Conservation (phyloP, 768 basidiomycete species). For the Hericium coralloides region DNA sequence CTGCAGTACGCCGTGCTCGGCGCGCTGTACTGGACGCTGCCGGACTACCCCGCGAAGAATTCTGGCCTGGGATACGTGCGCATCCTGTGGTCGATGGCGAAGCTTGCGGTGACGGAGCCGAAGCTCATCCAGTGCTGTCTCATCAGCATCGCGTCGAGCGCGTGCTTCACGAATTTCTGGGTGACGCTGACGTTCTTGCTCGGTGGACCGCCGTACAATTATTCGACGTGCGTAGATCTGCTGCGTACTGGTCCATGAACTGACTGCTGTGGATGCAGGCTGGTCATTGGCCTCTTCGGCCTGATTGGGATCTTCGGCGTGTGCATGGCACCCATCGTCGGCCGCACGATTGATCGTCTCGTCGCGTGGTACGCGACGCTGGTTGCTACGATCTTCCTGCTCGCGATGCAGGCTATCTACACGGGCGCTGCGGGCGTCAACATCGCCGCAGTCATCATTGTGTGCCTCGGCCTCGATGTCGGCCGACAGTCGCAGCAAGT, state of each 20-base stretch:
- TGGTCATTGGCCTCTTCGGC: slow-evolving; percentile 34
- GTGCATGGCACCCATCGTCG: slow-evolving; percentile 7
- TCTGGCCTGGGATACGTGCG: slow-evolving; percentile 20
- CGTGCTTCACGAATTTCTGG: slow-evolving; percentile 41
- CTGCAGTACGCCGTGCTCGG: slow-evolving; percentile 6
- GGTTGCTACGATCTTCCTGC: slow-evolving; percentile 18
- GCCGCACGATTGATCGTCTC: slow-evolving; percentile 17
- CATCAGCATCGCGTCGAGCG: slow-evolving; percentile 49
- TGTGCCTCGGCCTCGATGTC: slow-evolving; percentile 25
- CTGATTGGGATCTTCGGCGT: slow-evolving; percentile 32
- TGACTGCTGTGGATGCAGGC: slow-evolving; percentile 9
- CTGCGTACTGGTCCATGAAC: background rate
- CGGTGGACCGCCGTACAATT: slow-evolving; percentile 65
- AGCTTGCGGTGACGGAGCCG: slow-evolving; percentile 70
- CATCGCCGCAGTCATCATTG: slow-evolving; percentile 27
- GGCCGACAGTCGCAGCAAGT: slow-evolving; percentile 30
- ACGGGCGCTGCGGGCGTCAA: slow-evolving; percentile 23
- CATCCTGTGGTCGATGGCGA: slow-evolving; percentile 70
- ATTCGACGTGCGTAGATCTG: slow-evolving; percentile 45
- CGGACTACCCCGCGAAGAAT: slow-evolving; percentile 10
- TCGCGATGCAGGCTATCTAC: slow-evolving; percentile 20
- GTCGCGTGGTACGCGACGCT: slow-evolving; percentile 33
- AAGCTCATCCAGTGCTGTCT: slow-evolving; percentile 60
- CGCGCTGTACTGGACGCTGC: slow-evolving; percentile 4
- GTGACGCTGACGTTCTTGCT: slow-evolving; percentile 73